These are phyloP conservation scores for Westerdykella aurantiaca DNA, from an alignment of 2,329 filamentous ascomycete genomes.

Conservation along the genomic window DNA sequence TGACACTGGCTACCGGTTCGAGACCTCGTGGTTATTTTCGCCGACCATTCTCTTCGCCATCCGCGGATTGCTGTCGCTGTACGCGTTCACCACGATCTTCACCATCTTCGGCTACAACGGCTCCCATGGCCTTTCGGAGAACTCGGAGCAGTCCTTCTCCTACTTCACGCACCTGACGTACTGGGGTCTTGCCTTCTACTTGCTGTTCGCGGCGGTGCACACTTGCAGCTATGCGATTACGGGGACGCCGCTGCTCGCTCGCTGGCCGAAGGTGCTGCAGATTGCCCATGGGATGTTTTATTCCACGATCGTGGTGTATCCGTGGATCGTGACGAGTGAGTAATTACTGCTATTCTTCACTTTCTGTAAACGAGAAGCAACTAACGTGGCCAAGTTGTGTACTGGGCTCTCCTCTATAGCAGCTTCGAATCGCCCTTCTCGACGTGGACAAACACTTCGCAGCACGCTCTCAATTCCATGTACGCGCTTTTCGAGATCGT, in stretches of 20 bases:
- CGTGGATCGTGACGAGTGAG: conserved; percentile 43
- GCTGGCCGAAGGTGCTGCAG: conserved; percentile 36
- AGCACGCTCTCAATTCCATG: conserved; percentile 67
- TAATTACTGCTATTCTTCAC: conserved; percentile 3
- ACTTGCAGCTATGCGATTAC: conserved; percentile 57
- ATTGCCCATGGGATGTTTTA: conserved; percentile 39
- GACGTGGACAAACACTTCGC: conserved; percentile 58
- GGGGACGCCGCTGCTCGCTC: conserved; percentile 32
- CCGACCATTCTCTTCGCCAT: conserved; percentile 56
- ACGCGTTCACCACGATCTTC: conserved; percentile 64
- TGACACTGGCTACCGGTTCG: conserved; percentile 48
- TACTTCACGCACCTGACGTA: conserved; percentile 80
- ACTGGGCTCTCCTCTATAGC: conserved; percentile 38
- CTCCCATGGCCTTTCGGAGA: conserved; percentile 45
- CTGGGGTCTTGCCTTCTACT: conserved; percentile 80
- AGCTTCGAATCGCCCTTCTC: conserved; percentile 32
- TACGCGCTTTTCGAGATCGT: conserved; percentile 73
- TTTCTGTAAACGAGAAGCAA: not conserved
- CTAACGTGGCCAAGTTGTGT: conserved; percentile 34
- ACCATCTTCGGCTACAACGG: conserved; percentile 63
- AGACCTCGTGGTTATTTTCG: conserved; percentile 75
- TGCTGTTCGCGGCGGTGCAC: conserved; percentile 61
- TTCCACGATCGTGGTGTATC: conserved; percentile 39
- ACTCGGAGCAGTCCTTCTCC: conserved; percentile 56
- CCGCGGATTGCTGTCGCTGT: conserved; percentile 52